A percentile compares a stretch with the other conserved stretches of the same genome.
phyloP scores from a whole-genome alignment of 1,284 basidiomycete species.

The Stereum hirsutum region DNA sequence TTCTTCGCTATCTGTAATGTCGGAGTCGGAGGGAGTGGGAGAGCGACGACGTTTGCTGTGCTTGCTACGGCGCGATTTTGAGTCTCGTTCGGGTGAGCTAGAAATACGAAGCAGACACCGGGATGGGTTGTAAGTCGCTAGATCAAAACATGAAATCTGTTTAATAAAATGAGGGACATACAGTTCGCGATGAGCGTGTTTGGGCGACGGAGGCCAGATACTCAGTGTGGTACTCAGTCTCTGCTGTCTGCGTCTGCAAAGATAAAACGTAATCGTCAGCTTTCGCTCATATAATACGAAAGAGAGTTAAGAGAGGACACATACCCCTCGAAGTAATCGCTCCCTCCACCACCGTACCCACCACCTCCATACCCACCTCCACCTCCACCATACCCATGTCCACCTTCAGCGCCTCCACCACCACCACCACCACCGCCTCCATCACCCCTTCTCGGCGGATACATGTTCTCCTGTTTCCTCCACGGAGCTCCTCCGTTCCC shows the following conservation, averaged over 20 bases:
- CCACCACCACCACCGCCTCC: conserved; percentile 13
- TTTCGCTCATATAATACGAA: neutral
- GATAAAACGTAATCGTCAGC: neutral
- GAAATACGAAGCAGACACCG: neutral
- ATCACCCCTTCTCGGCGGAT: conserved; percentile 24
- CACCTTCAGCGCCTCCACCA: conserved; percentile 13
- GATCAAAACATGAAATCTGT: neutral
- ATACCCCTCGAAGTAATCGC: conserved; percentile 50
- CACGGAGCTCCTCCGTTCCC: conserved; percentile 34
- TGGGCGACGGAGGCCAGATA: conserved; percentile 85
- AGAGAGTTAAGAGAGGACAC: conserved; percentile 11
- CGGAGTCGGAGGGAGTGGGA: conserved; percentile 37
- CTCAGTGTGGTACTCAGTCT: conserved; percentile 55
- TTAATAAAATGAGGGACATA: conserved; percentile 26
- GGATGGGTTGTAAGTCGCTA: neutral
- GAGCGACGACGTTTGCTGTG: conserved; percentile 53
- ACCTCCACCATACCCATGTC: conserved; percentile 15
- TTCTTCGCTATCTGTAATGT: conserved; percentile 41
- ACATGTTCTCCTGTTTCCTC: conserved; percentile 42
- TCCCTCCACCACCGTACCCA: conserved; percentile 23
- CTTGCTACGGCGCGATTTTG: conserved; percentile 41
- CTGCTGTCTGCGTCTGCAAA: conserved; percentile 62
- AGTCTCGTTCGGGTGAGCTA: conserved; percentile 44
- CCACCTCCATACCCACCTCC: conserved; percentile 17
- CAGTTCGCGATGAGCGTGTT: conserved; percentile 48